Percentiles rank a stretch among this genome's conserved stretches.
Conservation (phyloP, 2,329 filamentous ascomycete species). For the Cadophora malorum region DNA sequence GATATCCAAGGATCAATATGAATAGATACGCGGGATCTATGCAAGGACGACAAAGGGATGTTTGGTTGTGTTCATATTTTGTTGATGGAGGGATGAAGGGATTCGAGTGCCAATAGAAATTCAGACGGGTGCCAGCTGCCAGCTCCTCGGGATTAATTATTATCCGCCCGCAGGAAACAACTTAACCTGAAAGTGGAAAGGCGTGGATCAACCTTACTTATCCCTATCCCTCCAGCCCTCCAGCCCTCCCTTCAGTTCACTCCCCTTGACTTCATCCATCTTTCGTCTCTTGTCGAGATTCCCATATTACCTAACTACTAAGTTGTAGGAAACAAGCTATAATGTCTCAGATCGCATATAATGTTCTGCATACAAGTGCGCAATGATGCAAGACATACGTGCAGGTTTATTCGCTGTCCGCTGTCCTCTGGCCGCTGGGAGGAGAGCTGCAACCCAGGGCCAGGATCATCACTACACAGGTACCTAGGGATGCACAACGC, state of each 20-base stretch:
- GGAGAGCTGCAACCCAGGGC: not conserved
- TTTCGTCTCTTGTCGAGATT: not conserved
- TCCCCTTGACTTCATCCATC: not conserved
- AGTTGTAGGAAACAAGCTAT: too few species aligned
- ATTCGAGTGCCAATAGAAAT: not conserved
- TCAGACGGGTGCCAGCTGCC: not conserved
- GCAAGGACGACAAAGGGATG: slow-evolving; percentile 2
- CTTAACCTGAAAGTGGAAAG: slow-evolving; percentile 2
- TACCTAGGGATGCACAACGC: not conserved
- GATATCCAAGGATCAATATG: slow-evolving; percentile 9
- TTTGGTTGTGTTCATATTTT: slow-evolving; percentile 5
- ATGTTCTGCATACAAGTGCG: not conserved
- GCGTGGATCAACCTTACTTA: not conserved
- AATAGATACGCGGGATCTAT: slow-evolving; percentile 3
- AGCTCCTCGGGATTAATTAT: not conserved
- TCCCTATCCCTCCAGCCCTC: not conserved
- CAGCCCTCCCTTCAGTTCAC: not conserved
- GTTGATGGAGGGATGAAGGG: not conserved
- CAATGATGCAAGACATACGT: not conserved
- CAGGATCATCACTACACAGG: not conserved
- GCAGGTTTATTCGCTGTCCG: not conserved
- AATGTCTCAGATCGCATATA: too few species aligned
- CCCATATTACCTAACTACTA: not conserved
- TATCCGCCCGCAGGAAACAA: not conserved
- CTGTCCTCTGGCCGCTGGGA: not conserved